Evolutionary conservation across 1,139 yeast genomes (phyloP), one percentile per base, ranked within the genome.

Genomic region (Geotrichum citri-aurantii): DNA sequence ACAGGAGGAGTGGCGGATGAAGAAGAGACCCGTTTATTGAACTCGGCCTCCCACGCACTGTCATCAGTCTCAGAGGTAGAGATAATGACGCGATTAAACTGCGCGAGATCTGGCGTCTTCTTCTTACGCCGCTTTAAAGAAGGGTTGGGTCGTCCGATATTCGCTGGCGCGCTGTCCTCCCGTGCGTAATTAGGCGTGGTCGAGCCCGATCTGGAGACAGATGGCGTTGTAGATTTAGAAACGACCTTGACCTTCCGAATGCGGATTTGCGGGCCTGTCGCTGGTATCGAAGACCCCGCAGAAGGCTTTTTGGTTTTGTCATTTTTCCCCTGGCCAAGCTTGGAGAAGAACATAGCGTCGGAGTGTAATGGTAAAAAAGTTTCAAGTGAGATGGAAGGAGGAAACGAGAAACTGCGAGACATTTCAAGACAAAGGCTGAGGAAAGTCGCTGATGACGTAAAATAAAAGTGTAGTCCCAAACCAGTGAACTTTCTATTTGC

Each of bases 41-140:
- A 54, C 3, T 57, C 52, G 0, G 54, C 50, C 46, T 57, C 55
- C 59, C 59, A 57, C 7, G 48, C 23, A 23, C 59, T 54, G 37
- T 57, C 57, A n/a, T 55, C 58, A 27, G 47, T 29, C 17, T 54
- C 57, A n/a, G 52, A 50, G n/a, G 37, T 50, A 17, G 44, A 37
- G 7, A 37, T 37, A 14, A 51, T 48, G 2, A 56, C 52, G 23
- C 50, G 29, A 31, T 55, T 59, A 26, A 51, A 56, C 54, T 51
- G 52, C 1, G 58, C 54, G 1, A 48, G n/a, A 24, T 57, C 59
- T 12, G 59, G 59, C 21, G 51, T 54, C 46, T 47, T 59, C 48
- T 44, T 44, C 12, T 29, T 26, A n/a, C 51, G 52, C 31, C 42
- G 37, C 17, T 40, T 37, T 48, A n/a, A 19, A 17, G n/a, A 33